Evolutionary conservation across 2,329 filamentous ascomycete genomes (phyloP), one percentile per base, ranked within the genome.

Genomic region (Claviceps humidiphila): DNA sequence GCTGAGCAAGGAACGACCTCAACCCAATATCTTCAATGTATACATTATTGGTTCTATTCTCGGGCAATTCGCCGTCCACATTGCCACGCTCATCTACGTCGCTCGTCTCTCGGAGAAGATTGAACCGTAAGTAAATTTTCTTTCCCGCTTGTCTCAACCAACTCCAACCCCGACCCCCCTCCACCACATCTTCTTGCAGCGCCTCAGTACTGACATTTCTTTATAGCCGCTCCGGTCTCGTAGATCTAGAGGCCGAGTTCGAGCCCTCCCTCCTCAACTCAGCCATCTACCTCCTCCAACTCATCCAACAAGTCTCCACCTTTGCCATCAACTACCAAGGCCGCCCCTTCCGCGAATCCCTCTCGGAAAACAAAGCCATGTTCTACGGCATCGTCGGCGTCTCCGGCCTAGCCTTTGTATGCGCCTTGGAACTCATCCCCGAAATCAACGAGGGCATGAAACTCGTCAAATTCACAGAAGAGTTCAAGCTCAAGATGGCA

Each of bases 311-410:
- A 69, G 95, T 98, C 64, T 96, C 90, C 24, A 98, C 93, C 3
- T 98, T 98, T 63, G 90, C 93, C 55, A 95, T 98, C 75, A 98
- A 98, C 75, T 98, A 98, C 74, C 93, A 98, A 70, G 93, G 93
- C 54, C 86, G 93, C 9, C 93, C 93, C 13, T 98, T 98, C 85
- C 87, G 93, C 55, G 93, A 98, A 71, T 87, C 86, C 22, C 89
- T 98, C 58, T 84, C 86, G 5, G 93, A 96, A 72, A 98, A 98
- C 75, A 86, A 83, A 68, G 89, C 88, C 66, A 98, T 98, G 93
- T 98, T 93, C 74, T 98, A 87, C 76, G 93, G 93, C 54, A 89
- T 98, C 52, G 74, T 98, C 42, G 85, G 86, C 58, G 91, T 96
- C 16, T 88, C 89, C 0, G 89, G 76, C 43, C 87, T 98, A 34